phyloP scores from a whole-genome alignment of 179 eudicot genomes.

The Carnegiea gigantea region DNA sequence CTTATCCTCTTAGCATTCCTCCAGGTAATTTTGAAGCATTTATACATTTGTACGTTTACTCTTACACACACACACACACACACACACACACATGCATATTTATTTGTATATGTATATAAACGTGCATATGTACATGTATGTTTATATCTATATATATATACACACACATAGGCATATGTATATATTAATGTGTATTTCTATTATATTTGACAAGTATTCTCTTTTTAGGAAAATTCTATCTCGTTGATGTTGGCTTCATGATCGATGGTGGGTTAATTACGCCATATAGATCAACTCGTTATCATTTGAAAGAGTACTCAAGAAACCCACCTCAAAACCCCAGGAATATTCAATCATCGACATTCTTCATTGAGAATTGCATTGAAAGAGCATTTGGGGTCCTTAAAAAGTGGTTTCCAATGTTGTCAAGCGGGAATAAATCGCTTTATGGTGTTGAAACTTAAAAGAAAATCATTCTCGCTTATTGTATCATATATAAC shows the following conservation, averaged over 20 bases:
- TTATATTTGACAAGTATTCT: background rate
- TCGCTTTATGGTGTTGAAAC: background rate
- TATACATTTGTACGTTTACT: background rate
- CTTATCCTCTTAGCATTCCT: background rate
- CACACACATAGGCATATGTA: too few species aligned
- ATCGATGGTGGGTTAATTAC: too few species aligned
- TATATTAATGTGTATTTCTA: too few species aligned
- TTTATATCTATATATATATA: too few species aligned
- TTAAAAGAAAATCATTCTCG: background rate
- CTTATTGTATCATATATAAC: background rate
- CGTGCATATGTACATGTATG: too few species aligned
- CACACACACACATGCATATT: too few species aligned
- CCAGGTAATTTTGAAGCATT: background rate
- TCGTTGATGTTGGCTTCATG: background rate
- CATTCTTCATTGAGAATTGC: background rate
- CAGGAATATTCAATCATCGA: background rate
- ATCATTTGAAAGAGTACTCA: background rate
- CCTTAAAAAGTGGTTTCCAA: background rate
- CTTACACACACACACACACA: background rate
- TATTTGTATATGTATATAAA: too few species aligned
- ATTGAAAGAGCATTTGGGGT: slow-evolving; percentile 1
- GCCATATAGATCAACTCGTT: background rate
- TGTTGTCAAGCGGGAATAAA: background rate
- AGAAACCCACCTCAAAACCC: background rate
- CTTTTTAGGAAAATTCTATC: background rate